These are phyloP conservation scores for Stygiomarasmius scandens DNA, from an alignment of 1,284 basidiomycete genomes.

Conservation along the genomic window DNA sequence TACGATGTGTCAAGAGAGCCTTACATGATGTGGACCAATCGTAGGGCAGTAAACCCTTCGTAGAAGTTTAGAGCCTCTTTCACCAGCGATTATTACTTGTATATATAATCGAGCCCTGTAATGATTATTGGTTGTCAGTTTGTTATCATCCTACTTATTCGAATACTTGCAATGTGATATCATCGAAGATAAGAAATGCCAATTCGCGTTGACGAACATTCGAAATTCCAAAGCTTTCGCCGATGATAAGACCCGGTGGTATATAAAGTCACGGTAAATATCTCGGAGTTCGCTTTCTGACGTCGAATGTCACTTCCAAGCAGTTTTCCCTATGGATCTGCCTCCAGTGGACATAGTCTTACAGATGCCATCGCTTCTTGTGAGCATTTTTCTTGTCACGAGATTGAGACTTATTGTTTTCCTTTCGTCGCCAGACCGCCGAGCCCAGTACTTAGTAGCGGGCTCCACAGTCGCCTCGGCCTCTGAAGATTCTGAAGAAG, in stretches of 20 bases:
- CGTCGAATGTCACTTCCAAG: slow-evolving; percentile 3
- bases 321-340: slow-evolving; percentile 16
- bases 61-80: slow-evolving; percentile 16
- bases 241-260: background rate
- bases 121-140: no score
- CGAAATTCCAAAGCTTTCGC: no score
- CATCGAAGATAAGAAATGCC: no score
- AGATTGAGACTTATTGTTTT: slow-evolving; percentile 7
- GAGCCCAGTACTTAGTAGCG: slow-evolving; percentile 62
- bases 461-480: slow-evolving; percentile 57
- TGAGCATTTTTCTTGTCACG: background rate
- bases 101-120: background rate
- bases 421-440: slow-evolving; percentile 49
- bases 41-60: slow-evolving; percentile 55
- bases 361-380: slow-evolving; percentile 15
- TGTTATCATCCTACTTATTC: no score
- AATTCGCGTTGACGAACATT: no score
- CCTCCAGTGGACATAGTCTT: slow-evolving; percentile 15
- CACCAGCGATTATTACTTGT: background rate
- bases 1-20: slow-evolving; percentile 73
- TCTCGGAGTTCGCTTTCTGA: background rate
- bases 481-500: slow-evolving; percentile 40
- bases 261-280: background rate
- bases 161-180: no score
- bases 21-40: slow-evolving; percentile 85